A percentile compares a stretch with the other conserved stretches of the same genome.
Evolutionary conservation across 495 filamentous ascomycete species (phyloP).

Genomic region (Penicillium dipodomyicola): DNA sequence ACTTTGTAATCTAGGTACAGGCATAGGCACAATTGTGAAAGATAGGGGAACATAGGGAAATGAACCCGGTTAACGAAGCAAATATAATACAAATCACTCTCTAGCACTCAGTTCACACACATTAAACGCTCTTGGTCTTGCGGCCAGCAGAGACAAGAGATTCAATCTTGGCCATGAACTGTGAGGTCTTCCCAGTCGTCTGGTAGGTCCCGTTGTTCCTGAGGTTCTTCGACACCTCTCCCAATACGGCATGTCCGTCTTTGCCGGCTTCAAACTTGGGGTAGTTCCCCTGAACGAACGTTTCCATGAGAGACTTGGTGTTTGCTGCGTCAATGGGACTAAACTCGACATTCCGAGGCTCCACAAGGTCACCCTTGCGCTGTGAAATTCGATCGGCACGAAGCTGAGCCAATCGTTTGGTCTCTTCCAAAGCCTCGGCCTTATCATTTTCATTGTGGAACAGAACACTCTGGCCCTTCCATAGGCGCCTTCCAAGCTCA

Average conservation of each 20-base stretch:
- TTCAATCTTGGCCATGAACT: conserved; percentile 45
- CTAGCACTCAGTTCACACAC: not conserved
- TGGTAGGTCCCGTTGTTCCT: conserved; percentile 48
- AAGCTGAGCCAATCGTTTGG: conserved; percentile 35
- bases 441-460: conserved; percentile 44
- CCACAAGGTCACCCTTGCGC: conserved; percentile 39
- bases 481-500: conserved; percentile 42
- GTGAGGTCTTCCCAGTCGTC: conserved; percentile 37
- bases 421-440: conserved; percentile 35
- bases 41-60: conserved; percentile 11
- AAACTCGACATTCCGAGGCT: conserved; percentile 36
- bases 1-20: conserved; percentile 27
- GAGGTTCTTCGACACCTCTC: conserved; percentile 38
- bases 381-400: conserved; percentile 45
- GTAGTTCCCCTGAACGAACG: conserved; percentile 62
- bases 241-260: conserved; percentile 32
- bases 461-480: conserved; percentile 40
- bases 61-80: conserved; percentile 10
- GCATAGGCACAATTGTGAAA: conserved; percentile 12
- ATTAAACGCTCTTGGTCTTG: conserved; percentile 31
- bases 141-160: conserved; percentile 38
- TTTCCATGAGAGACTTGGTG: conserved; percentile 61
- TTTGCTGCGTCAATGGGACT: conserved; percentile 55
- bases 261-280: conserved; percentile 19
- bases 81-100: conserved; percentile 32